A percentile compares a stretch with the other conserved stretches of the same genome.
These are phyloP conservation scores for Brachypodium distachyon DNA, from an alignment of 202 grass and related monocot species.

Conservation along the genomic window DNA sequence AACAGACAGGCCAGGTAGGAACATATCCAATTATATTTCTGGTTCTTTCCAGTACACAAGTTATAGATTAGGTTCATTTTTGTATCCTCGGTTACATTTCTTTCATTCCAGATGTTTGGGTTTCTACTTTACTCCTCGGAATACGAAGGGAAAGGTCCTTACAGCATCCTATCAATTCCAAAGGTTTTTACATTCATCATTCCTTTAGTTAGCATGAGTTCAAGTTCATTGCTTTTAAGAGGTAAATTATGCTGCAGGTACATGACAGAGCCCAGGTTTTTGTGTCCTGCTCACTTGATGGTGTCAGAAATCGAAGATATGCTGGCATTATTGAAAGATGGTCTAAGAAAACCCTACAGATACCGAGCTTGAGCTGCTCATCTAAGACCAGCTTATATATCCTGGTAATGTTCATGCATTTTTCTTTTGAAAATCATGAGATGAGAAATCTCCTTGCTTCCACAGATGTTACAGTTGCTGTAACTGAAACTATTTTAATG, in stretches of 20 bases:
- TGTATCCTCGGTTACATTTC: neutral
- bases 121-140: constrained; percentile 78
- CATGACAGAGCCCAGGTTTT: constrained; percentile 98
- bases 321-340: constrained; percentile 83
- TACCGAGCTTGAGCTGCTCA: constrained; percentile 64
- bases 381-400: constrained; percentile 65
- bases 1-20: constrained; percentile 69
- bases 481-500: neutral
- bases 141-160: constrained; percentile 42
- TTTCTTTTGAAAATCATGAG: neutral
- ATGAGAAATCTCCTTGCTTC: neutral
- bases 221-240: constrained; percentile 16
- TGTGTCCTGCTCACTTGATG: constrained; percentile 56
- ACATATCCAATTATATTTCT: neutral
- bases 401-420: constrained; percentile 51
- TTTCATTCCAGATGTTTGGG: constrained; percentile 83
- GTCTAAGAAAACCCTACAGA: constrained; percentile 53
- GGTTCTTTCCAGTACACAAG: neutral
- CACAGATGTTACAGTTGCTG: neutral
- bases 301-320: constrained; percentile 40
- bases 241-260: constrained; percentile 49
- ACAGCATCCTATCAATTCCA: constrained; percentile 57
- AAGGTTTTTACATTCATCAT: constrained; percentile 46
- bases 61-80: neutral
- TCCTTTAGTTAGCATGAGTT: neutral